Conservation (phyloP, 2,329 filamentous ascomycete species). For the Fusarium xylarioides region DNA sequence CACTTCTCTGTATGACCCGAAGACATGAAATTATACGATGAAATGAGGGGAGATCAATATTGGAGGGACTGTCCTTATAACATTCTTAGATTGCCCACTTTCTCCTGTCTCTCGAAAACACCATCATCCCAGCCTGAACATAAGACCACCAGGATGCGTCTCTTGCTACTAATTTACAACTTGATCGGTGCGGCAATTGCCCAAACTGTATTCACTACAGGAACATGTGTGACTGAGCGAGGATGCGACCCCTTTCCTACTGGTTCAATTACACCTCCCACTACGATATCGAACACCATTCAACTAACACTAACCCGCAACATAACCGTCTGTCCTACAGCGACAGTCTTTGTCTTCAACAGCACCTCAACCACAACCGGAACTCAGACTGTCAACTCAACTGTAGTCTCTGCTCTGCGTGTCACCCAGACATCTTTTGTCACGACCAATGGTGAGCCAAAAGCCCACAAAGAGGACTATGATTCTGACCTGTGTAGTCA, state of each 20-base stretch:
- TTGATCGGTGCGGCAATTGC: not conserved
- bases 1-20: not conserved
- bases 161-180: not conserved
- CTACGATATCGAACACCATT: not conserved
- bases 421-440: not conserved
- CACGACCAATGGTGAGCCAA: not conserved
- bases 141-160: not conserved
- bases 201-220: not conserved
- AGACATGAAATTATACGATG: not conserved
- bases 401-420: not conserved
- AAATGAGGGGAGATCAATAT: not conserved
- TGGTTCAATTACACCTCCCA: not conserved
- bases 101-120: not conserved
- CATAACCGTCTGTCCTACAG: not conserved
- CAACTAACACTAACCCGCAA: not conserved
- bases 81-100: not conserved
- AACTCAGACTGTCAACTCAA: not conserved
- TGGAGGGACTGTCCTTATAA: not conserved
- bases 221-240: not conserved
- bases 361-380: not conserved
- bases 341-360: not conserved
- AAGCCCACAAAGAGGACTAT: accelerated
- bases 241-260: not conserved
- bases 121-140: not conserved
- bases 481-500: not conserved